Evolutionary conservation across 148 eudicot species (phyloP).

Genomic region (Pouteria glomerata): DNA sequence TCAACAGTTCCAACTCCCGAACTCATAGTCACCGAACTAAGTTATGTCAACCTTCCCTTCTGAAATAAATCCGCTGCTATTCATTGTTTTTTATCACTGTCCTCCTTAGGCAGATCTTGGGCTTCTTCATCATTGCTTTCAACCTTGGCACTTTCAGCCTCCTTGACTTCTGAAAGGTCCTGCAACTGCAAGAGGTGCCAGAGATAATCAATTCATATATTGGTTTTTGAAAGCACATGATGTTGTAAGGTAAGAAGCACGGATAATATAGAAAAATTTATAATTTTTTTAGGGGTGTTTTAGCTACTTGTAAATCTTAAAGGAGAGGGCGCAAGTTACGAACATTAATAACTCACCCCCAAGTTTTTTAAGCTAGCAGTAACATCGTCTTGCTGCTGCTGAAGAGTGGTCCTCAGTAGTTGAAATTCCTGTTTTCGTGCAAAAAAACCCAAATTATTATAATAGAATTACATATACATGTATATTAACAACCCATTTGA

Average conservation of each 20-base stretch:
- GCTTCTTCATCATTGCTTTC: constrained; percentile 18
- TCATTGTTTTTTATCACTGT: constrained; percentile 9
- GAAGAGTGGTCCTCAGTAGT: constrained; percentile 75
- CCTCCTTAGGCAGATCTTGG: constrained; percentile 20
- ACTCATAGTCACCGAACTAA: too few relatives aligned
- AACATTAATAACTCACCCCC: constrained; percentile 84
- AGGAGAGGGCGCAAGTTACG: too few relatives aligned
- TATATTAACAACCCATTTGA: too few relatives aligned
- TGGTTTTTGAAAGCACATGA: too few relatives aligned
- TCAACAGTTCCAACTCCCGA: too few relatives aligned
- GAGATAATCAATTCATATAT: constrained; percentile 9
- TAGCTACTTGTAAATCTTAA: not conserved
- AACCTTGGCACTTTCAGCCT: constrained; percentile 18
- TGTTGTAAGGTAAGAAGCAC: too few relatives aligned
- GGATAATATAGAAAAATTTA: too few relatives aligned
- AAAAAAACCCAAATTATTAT: not conserved
- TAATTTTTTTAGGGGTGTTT: too few relatives aligned
- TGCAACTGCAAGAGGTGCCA: constrained; percentile 36
- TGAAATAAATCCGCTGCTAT: not conserved
- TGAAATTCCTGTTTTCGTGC: constrained; percentile 62
- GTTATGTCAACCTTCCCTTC: too few relatives aligned
- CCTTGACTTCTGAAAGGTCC: constrained; percentile 34
- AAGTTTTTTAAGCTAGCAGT: constrained; percentile 65
- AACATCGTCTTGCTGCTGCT: constrained; percentile 93
- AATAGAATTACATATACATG: too few relatives aligned